Evolutionary conservation across 108 stramenopile species (phyloP), one percentile per base, ranked within the genome.

Genomic region (Stephanodiscus triporus): DNA sequence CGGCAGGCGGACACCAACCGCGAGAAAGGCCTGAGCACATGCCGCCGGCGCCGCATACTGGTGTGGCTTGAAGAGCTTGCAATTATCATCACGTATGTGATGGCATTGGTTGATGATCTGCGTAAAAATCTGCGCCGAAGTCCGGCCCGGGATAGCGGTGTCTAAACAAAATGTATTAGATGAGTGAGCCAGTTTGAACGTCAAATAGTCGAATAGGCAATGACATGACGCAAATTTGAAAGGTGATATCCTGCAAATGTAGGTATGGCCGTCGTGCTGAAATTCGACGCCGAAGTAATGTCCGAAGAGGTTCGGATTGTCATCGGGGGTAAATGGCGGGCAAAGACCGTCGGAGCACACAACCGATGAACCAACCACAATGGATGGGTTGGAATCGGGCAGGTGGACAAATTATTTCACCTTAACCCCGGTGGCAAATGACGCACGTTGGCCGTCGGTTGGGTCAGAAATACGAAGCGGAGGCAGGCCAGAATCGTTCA

Each of bases 141-240:
- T 72, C 2, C 0, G 29, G 1, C 38, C 59, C 0, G 61, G 70
- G 7, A 72, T 23, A 32, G 32, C 59, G 17, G 13, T 17, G 9
- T 72, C 70, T 19, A 72, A 4, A 29, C 47, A 36, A 50, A 22
- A 34, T 19, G n/a, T 22, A 16, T 72, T 22, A 3, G 17, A 4
- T 5, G 70, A 30, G 10, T 72, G 60, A 0, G 55, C 43, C 0
- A 72, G 10, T 8, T 10, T 4, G 22, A 62, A 72, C 0, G 60
- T 62, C 19, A 62, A 34, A 0, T 61, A 34, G 36, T 73, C 72
- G 1, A 1, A 1, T 0, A 73, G 48, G 3, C 24, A 24, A 36
- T 60, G 60, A 23, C 72, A 63, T 24, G 38, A 29, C 0, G 32
- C 63, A 42, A 73, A 63, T 22, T 73, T 63, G 29, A 64, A 73